Percentiles rank a stretch among this genome's conserved stretches.
Conservation (phyloP, 345 rosid species). For the Triadica sebifera region DNA sequence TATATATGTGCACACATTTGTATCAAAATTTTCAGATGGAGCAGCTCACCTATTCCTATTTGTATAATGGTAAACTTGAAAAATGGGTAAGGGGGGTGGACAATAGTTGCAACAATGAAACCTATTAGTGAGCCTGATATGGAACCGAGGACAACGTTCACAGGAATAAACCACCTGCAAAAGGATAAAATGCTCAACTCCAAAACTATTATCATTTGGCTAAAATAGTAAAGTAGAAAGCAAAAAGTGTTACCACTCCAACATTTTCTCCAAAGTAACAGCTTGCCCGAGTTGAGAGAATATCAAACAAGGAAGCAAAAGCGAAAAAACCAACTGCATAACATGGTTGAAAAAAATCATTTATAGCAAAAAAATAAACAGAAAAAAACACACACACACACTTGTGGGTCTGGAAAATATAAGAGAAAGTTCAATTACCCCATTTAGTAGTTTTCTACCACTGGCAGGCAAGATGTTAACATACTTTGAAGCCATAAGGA, state of each 20-base stretch:
- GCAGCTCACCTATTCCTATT: slow-evolving; percentile 74
- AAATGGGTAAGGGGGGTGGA: slow-evolving; percentile 91
- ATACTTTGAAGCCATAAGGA: slow-evolving; percentile 95
- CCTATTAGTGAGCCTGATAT: slow-evolving; percentile 84
- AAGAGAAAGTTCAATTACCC: slow-evolving; percentile 41
- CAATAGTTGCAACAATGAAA: slow-evolving; percentile 51
- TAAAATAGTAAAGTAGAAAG: neutral
- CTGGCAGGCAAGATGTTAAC: slow-evolving; percentile 87
- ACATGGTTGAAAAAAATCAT: neutral
- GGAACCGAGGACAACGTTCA: slow-evolving; percentile 71
- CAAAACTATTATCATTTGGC: neutral
- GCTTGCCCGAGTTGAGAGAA: slow-evolving; percentile 99
- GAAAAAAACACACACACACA: neutral
- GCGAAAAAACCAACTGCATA: slow-evolving; percentile 86
- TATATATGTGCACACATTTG: no score
- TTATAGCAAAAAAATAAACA: neutral
- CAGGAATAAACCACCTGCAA: slow-evolving; percentile 97
- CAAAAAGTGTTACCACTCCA: slow-evolving; percentile 58
- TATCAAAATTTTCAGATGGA: neutral
- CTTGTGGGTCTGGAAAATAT: no score
- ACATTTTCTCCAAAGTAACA: slow-evolving; percentile 73
- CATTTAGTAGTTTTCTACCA: slow-evolving; percentile 89
- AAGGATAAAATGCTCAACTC: neutral
- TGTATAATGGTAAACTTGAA: slow-evolving; percentile 90
- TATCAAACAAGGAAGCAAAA: slow-evolving; percentile 95